Evolutionary conservation across 2,329 filamentous ascomycete genomes (phyloP).

Genomic region (Lecanicillium sp.): DNA sequence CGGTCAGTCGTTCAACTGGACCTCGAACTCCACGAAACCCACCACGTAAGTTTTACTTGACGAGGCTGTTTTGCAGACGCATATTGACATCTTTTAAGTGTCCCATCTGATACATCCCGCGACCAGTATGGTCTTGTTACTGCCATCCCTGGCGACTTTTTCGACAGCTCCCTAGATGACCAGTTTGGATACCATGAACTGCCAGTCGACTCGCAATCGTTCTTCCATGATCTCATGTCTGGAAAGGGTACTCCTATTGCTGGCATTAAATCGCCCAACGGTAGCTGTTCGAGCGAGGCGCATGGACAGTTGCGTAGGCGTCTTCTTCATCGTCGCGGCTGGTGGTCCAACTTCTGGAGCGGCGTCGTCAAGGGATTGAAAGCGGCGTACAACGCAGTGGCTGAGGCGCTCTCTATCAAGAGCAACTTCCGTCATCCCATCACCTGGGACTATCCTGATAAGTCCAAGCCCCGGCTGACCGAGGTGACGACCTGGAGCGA

Average conservation of each 20-base stretch:
- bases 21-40: constrained; percentile 17
- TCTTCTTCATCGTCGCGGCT: not conserved
- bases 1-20: constrained; percentile 17
- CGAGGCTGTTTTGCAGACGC: too few species aligned
- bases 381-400: constrained; percentile 4
- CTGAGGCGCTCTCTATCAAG: constrained; percentile 13
- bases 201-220: constrained; percentile 14
- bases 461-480: constrained; percentile 16
- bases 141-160: constrained; percentile 22
- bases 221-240: constrained; percentile 15
- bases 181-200: constrained; percentile 19
- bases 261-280: not conserved
- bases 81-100: too few species aligned
- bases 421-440: constrained; percentile 19
- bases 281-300: not conserved
- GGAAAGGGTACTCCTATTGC: not conserved
- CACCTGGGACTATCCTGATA: constrained; percentile 16
- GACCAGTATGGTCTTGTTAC: constrained; percentile 18
- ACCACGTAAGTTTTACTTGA: too few species aligned
- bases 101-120: not conserved
- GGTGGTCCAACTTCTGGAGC: constrained; percentile 1
- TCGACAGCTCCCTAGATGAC: constrained; percentile 25
- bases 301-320: not conserved
- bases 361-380: constrained; percentile 9
- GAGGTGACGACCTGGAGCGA: constrained; percentile 25